These are phyloP conservation scores for Linnemannia schmuckeri DNA, from an alignment of 192 early-diverging fungal genomes.

Conservation along the genomic window DNA sequence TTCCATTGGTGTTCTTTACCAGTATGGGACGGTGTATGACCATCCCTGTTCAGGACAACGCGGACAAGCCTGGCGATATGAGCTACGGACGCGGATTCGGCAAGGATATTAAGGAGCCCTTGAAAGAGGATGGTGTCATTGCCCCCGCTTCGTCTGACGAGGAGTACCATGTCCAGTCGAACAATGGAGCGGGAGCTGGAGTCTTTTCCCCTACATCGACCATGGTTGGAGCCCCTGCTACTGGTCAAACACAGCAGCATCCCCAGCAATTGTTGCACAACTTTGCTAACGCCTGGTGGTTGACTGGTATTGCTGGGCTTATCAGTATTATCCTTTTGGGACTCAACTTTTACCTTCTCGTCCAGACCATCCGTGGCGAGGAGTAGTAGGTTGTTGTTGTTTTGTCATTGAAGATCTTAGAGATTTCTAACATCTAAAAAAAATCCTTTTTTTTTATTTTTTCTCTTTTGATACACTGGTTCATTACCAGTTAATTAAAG, in stretches of 20 bases:
- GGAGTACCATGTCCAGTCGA: slow-evolving; percentile 9
- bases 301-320: slow-evolving; percentile 42
- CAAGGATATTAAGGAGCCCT: not conserved
- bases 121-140: not conserved
- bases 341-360: slow-evolving; percentile 62
- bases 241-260: not conserved
- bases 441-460: too few relatives aligned
- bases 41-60: slow-evolving; percentile 41
- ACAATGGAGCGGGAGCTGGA: not conserved
- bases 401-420: too few relatives aligned
- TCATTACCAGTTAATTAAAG: too few relatives aligned
- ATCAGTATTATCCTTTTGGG: slow-evolving; percentile 60
- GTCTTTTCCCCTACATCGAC: not conserved
- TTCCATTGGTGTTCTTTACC: slow-evolving; percentile 82
- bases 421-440: too few relatives aligned
- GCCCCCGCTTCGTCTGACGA: slow-evolving; percentile 12
- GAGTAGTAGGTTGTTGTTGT: not conserved
- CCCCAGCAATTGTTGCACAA: slow-evolving; percentile 22
- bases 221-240: not conserved
- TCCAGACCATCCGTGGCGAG: slow-evolving; percentile 45
- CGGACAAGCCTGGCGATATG: slow-evolving; percentile 35
- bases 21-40: slow-evolving; percentile 66
- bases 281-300: slow-evolving; percentile 53
- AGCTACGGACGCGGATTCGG: slow-evolving; percentile 10
- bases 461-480: too few relatives aligned